phyloP scores from a whole-genome alignment of 108 stramenopile species.

The Parietichytrium sp. region DNA sequence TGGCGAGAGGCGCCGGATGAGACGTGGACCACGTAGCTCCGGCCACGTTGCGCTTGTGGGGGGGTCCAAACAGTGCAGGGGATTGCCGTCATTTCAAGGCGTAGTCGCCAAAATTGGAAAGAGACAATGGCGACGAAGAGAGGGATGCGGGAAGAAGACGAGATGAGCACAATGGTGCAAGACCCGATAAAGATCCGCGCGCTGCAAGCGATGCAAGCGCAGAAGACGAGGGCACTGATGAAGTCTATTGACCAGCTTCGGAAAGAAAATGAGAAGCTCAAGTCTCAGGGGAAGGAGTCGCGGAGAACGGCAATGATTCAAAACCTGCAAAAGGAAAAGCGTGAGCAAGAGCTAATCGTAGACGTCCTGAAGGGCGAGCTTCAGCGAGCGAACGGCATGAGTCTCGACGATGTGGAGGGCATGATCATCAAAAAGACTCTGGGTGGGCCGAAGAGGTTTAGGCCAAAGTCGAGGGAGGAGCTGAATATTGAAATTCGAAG shows the following conservation, averaged over 20 bases:
- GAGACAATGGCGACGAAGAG: no score
- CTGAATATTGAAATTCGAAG: background rate
- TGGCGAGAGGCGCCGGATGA: no score
- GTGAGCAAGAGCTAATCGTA: background rate
- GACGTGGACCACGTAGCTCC: no score
- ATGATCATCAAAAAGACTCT: background rate
- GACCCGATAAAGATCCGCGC: background rate
- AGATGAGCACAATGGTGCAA: no score
- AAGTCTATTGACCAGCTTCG: slow-evolving; percentile 30
- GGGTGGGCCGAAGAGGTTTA: slow-evolving; percentile 1
- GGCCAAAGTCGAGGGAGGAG: slow-evolving; percentile 14
- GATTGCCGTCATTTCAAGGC: no score
- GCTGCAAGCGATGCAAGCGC: background rate
- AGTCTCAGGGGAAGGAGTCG: background rate
- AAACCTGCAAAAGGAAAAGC: background rate
- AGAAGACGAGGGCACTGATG: slow-evolving; percentile 16
- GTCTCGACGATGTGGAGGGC: background rate
- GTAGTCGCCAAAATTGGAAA: no score
- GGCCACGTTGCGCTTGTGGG: no score
- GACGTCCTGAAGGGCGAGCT: slow-evolving; percentile 28
- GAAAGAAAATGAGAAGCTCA: background rate
- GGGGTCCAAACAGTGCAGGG: no score
- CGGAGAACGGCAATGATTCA: slow-evolving; percentile 1
- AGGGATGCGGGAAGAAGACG: no score
- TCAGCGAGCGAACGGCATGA: background rate